Evolutionary conservation across 805 yeast genomes (phyloP), one percentile per base, ranked within the genome.

Genomic region (Candida awuae): DNA sequence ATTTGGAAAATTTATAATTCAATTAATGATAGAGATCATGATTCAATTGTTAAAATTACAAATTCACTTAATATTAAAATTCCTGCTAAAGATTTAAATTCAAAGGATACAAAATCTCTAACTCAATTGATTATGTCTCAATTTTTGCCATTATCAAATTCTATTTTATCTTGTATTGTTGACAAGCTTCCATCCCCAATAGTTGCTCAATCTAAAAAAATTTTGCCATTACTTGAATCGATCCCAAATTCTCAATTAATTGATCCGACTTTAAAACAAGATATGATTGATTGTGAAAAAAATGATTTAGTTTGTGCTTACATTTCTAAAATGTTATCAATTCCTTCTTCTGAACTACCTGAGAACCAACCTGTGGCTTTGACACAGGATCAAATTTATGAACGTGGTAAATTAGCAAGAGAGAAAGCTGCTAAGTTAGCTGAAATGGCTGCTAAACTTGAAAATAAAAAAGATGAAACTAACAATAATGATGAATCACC

Each of bases 101-200:
- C 95, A 1, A 85, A 81, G 51, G 97, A 90, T 53, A 67, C 77
- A 33, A 79, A 76, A 45, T 67, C 65, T 39, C 59, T 86, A 32
- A 56, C 87, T 15, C 71, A 69, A 39, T 66, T 76, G 7, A 72
- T 92, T 4, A 77, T 90, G 75, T 76, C 86, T 1, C 97, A 90
- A 55, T 92, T 98, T 97, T 65, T 92, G 17, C 97, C 99, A 1
- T 75, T 92, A 4, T 82, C 97, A 18, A 80, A 84, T 28, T 84
- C 97, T 0, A 73, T 90, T 8, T 62, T 92, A 21, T 69, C 92
- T 8, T 77, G 94, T 1, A 94, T 90, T 4, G 80, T 88, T 23
- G 92, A 86, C 43, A 75, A 76, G 44, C 59, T 92, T 34, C 96
- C 97, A 0, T 82, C 94, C 7, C 98, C 98, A 1, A 51, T 70